Evolutionary conservation across 805 yeast genomes (phyloP), one percentile per base, ranked within the genome.

Genomic region (Metschnikowia arizonensis): DNA sequence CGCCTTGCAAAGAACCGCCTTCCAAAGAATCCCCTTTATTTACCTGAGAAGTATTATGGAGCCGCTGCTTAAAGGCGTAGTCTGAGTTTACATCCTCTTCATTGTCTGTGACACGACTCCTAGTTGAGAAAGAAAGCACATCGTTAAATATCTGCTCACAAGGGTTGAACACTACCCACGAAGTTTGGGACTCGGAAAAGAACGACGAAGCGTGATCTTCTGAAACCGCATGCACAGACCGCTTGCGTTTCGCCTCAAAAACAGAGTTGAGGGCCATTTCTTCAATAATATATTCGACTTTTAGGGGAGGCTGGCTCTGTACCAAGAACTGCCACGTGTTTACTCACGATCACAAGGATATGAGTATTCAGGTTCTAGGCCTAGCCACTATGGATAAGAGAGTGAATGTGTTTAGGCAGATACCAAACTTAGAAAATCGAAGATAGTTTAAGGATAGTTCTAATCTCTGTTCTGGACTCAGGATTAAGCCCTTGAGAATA

Each of bases 141-240:
- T 53, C 57, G 21, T 47, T 49, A 9, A 45, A 48, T 18, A 45
- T 38, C 25, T 40, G 40, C 36, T 50, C 56, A 10, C 47, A 30
- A 6, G 54, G 55, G 35, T 48, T 50, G 41, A 54, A 54, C 30
- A 54, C 47, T 12, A 54, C 58, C 58, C 58, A 54, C 34, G 53
- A 50, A 17, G 50, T 39, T 42, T 54, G 56, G 17, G 57, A 54
- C 28, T 54, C 58, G 4, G 56, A 50, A 14, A 54, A 47, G 12
- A 54, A 39, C 14, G 53, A 50, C 28, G 53, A 45, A 11, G 36
- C 52, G 25, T 37, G 46, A 9, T 47, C 55, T 11, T 46, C 45
- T 5, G 53, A 35, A 8, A 24, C 40, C 2, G 55, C 46, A 4
- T 41, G 42, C 15, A 29, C 47, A 6, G 56, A 40, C 19, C 41